Base-by-base conservation (phyloP, 139 green algal species). In the Chlorella sp. region DNA sequence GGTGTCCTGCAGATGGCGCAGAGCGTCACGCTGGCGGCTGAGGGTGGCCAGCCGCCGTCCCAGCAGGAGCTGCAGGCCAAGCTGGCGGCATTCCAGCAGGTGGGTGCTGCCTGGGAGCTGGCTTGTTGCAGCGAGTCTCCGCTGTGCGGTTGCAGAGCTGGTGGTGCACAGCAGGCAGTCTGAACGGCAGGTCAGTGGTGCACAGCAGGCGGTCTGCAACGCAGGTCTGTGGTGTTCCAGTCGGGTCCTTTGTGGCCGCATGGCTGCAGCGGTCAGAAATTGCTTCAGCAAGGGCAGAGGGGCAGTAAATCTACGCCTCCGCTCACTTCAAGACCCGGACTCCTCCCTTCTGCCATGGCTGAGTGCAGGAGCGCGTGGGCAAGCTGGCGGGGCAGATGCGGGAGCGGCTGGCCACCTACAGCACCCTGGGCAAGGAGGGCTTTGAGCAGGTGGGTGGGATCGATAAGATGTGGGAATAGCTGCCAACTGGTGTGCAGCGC, bases 341-440 rank as follows among this genome's bases (percentile, higher is more conserved):
- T 17, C 16, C 28, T n/a, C 41, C 39, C 28, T 57, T 16, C 36
- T 44, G 62, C 63, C 26, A 16, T 20, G 20, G 44, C 11, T 4
- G 18, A 13, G 32, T 62, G 34, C 76, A 88, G 82, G 82, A 88
- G 76, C 87, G 87, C 1, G 87, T 83, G 55, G 57, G 17, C 3
- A 80, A 81, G 67, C 85, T 93, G 75, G 81, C 75, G n/a, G 65
- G 30, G 28, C 85, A 86, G 55, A 84, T 93, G 65, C 39, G 78
- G 4, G 68, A 83, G 23, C 74, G 87, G 55, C 57, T 93, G 51
- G 41, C 81, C 32, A 78, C 38, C 60, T 63, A 82, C 1, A 25
- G 2, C 36, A 60, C 25, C 15, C 44, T 92, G 68, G 34, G 86
- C 47, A 12, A 74, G 84, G 41, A 78, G 44, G 51, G 38, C 75